These are phyloP conservation scores for Chrysosporium queenslandicum DNA, from an alignment of 2,329 filamentous ascomycete species.

Conservation along the genomic window DNA sequence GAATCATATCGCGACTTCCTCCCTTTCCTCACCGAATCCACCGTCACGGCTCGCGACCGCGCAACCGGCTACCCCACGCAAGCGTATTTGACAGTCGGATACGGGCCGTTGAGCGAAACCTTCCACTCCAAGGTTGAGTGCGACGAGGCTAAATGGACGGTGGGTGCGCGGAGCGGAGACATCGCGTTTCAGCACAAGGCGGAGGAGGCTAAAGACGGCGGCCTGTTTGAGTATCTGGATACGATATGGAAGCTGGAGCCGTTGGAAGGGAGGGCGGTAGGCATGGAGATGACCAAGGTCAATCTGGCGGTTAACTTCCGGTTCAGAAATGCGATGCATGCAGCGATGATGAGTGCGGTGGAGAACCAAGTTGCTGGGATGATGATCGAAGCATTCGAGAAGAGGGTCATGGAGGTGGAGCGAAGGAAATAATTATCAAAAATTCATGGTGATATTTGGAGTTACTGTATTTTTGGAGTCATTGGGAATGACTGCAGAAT, in stretches of 20 bases:
- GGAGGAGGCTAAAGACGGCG: conserved; percentile 56
- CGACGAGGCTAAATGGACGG: conserved; percentile 52
- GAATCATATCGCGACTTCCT: conserved; percentile 75
- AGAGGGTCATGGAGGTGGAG: conserved; percentile 55
- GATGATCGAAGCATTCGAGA: conserved; percentile 56
- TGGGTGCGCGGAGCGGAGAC: conserved; percentile 57
- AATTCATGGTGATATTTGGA: neutral
- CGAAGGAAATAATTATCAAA: conserved; percentile 19
- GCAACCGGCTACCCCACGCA: conserved; percentile 50
- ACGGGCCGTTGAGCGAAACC: conserved; percentile 69
- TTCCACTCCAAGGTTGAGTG: conserved; percentile 76
- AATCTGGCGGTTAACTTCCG: conserved; percentile 66
- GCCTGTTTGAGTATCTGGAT: conserved; percentile 45
- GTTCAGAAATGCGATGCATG: conserved; percentile 84
- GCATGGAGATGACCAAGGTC: conserved; percentile 54
- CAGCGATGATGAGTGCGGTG: conserved; percentile 66
- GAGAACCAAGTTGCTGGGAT: conserved; percentile 58
- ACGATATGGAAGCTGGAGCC: conserved; percentile 38
- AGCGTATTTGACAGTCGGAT: conserved; percentile 75
- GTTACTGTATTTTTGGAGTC: neutral
- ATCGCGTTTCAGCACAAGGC: conserved; percentile 30
- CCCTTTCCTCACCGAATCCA: conserved; percentile 74
- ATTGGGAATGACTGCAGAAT: neutral
- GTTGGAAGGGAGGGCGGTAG: conserved; percentile 24
- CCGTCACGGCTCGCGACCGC: conserved; percentile 63